Evolutionary conservation across 23 red algal species (phyloP), one percentile per base, ranked within the genome.

Genomic region (Porphyridium purpureum): DNA sequence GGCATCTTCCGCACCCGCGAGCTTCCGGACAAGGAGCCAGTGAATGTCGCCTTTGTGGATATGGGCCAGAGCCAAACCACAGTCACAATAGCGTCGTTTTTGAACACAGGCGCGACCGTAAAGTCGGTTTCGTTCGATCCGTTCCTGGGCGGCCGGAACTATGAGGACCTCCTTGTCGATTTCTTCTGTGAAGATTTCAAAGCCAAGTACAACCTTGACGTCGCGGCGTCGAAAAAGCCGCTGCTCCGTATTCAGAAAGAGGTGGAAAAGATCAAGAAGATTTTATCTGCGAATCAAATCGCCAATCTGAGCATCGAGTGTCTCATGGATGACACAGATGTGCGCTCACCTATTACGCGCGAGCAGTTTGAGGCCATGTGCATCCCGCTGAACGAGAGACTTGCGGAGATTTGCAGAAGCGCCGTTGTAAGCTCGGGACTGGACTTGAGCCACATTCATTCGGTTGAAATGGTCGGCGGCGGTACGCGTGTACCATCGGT

Each of bases 241-340:
- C 31, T 46, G 6, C 25, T 68, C 17, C 72, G 90, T 24, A 47
- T 98, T 28, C 69, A 72, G 35, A 72, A 75, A 46, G 70, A 76
- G 23, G 72, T 54, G 26, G 90, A 98, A 59, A 86, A 85, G 55
- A 32, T 85, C 29, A 98, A 98, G 59, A 80, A 80, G 53, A 55
- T 98, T 11, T 64, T 98, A 11, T 80, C 70, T 19, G 82, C 90
- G 0, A 83, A 84, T 22, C 29, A 78, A 7, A 35, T 80, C 32
- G 90, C 73, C 4, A 35, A 46, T 7, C 69, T 98, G 27, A 98
- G 86, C 57, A 74, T 98, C 21, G 90, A 98, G 38, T 86, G 90
- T 52, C 54, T 98, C 27, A 85, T 98, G 90, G 70, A 98, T 62
- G 90, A 98, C 52, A 59, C 83, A n/a, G 90, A 98, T 58, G 90